Evolutionary conservation across 768 basidiomycete species (phyloP).

Genomic region (Trametes villosa): DNA sequence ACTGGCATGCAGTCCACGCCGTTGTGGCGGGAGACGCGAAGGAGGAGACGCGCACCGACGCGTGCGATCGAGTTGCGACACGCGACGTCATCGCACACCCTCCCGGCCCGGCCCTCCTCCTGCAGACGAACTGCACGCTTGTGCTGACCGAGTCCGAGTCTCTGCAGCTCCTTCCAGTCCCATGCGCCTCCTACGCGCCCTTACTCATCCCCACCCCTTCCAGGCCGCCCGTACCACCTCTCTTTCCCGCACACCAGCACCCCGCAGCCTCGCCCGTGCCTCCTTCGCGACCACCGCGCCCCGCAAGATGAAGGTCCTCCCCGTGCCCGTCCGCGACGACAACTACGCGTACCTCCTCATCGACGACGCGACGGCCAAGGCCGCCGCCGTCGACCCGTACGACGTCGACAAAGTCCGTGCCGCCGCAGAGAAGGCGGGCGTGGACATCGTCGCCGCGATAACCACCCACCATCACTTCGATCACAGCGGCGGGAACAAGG

Average conservation of each 20-base stretch:
- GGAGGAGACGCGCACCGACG: neutral
- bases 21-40: too few species aligned
- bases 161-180: neutral
- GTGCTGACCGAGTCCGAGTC: neutral
- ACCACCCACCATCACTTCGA: constrained; percentile 95
- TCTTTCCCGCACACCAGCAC: neutral
- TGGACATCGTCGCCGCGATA: constrained; percentile 70
- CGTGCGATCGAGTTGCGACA: neutral
- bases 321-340: constrained; percentile 78
- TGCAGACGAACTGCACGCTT: constrained; percentile 7
- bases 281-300: constrained; percentile 28
- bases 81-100: constrained; percentile 2
- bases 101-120: constrained; percentile 9
- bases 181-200: constrained; percentile 10
- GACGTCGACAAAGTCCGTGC: constrained; percentile 71
- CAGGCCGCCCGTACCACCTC: neutral
- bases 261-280: neutral
- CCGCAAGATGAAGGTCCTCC: constrained; percentile 68
- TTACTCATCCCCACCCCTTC: neutral
- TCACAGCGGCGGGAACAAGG: constrained; percentile 87
- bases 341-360: constrained; percentile 88
- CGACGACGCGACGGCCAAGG: constrained; percentile 65
- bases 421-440: constrained; percentile 63
- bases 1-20: neutral
- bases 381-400: constrained; percentile 82